phyloP scores from a whole-genome alignment of 495 filamentous ascomycete species.

The Lindgomyces ingoldianus region DNA sequence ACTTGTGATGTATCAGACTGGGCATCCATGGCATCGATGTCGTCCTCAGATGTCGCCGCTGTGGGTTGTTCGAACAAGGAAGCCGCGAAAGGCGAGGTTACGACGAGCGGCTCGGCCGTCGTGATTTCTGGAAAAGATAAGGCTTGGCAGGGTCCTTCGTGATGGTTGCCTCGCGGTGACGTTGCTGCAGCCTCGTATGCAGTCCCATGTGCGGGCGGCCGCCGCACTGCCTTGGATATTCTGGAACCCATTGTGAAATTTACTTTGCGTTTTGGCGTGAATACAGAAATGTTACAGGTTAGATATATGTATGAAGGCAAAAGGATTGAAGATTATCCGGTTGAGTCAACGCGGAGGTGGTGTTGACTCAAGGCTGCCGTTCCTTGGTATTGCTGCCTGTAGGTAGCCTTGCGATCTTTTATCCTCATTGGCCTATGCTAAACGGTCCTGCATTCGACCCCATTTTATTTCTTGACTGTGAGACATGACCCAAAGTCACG shows the following conservation, averaged over 20 bases:
- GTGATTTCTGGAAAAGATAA: neutral
- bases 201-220: neutral
- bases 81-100: neutral
- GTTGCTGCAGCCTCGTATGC: neutral
- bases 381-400: too few species aligned
- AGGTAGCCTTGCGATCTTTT: too few species aligned
- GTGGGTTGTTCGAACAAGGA: neutral
- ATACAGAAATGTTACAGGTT: neutral
- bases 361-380: constrained; percentile 12
- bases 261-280: neutral
- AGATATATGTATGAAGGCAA: neutral
- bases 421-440: too few species aligned
- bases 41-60: neutral
- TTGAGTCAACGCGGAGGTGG: constrained; percentile 2
- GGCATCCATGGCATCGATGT: constrained; percentile 9
- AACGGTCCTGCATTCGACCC: too few species aligned
- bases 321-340: neutral
- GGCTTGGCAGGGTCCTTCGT: neutral
- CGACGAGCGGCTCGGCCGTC: neutral
- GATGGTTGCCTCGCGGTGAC: constrained; percentile 2
- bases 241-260: constrained; percentile 17
- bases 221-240: constrained; percentile 22
- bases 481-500: too few species aligned
- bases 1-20: neutral
- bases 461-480: too few species aligned